Evolutionary conservation across 2,329 filamentous ascomycete genomes (phyloP).

Genomic region (Nannizzia gypsea): DNA sequence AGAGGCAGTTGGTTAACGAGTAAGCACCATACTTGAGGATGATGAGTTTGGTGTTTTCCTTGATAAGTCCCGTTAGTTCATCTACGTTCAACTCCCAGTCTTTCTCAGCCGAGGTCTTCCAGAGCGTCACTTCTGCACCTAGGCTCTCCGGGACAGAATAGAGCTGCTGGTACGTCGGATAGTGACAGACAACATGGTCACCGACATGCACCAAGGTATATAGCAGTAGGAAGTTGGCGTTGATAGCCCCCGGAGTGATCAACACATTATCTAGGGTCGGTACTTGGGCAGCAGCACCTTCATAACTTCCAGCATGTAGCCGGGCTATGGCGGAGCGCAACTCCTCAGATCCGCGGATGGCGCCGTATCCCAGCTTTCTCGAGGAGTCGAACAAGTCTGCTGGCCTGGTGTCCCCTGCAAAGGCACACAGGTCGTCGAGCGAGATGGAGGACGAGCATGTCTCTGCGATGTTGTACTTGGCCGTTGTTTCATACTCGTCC

Average conservation of each 20-base stretch:
- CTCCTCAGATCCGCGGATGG: slow-evolving; percentile 55
- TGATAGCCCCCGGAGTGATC: slow-evolving; percentile 68
- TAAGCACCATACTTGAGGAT: slow-evolving; percentile 42
- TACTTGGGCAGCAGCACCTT: too few relatives aligned
- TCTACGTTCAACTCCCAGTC: slow-evolving; percentile 55
- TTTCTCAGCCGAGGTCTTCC: slow-evolving; percentile 55
- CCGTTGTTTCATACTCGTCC: slow-evolving; percentile 43
- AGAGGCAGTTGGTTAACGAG: not conserved
- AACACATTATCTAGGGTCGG: slow-evolving; percentile 53
- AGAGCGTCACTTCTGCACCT: slow-evolving; percentile 65
- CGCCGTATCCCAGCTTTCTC: slow-evolving; percentile 58
- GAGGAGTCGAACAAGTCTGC: slow-evolving; percentile 31
- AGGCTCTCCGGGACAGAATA: slow-evolving; percentile 63
- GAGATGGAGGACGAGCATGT: slow-evolving; percentile 48
- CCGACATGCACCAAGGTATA: slow-evolving; percentile 60
- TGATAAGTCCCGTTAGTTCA: slow-evolving; percentile 53
- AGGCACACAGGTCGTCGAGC: slow-evolving; percentile 39
- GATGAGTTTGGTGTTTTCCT: slow-evolving; percentile 43
- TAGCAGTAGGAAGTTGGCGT: slow-evolving; percentile 65
- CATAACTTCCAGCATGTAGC: slow-evolving; percentile 42
- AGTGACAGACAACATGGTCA: slow-evolving; percentile 77
- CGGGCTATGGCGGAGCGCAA: slow-evolving; percentile 54
- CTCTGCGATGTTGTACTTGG: slow-evolving; percentile 47
- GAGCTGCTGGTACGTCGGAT: slow-evolving; percentile 78
- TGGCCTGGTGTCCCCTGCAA: slow-evolving; percentile 32